Evolutionary conservation across 179 eudicot species (phyloP), one percentile per base, ranked within the genome.

Genomic region (Silene noctiflora): DNA sequence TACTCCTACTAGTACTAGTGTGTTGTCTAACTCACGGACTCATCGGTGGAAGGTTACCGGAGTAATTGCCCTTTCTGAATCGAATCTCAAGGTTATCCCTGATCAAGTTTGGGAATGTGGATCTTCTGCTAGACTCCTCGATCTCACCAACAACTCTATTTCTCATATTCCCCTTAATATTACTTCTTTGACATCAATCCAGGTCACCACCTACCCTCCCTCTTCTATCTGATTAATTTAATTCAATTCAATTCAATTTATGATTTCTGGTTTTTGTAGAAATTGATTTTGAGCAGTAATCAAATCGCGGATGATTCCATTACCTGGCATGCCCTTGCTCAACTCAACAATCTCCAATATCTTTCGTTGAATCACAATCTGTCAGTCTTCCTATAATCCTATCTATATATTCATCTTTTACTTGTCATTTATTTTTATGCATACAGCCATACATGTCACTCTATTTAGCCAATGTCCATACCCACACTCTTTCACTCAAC

Each of bases 1-100:
- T 59, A 48, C 2, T 6, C 21, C 21, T 42, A 78, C 58, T 29
- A 31, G 60, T 1, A n/a, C 55, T 13, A n/a, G 35, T 8, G 25
- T 84, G 16, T 77, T 84, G 72, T 80, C 42, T 3, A 89, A 86
- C 83, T 82, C 81, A 11, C 86, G 84, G 67, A 12, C 74, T 76
- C 85, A 87, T 11, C 86, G 94, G 20, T 96, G 99, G 99, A 91
- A 90, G 85, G 75, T 85, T 74, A 87, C 88, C 59, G 85, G 96
- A 14, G 90, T 90, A 11, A 72, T 95, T 69, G 92, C 89, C 29
- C 84, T 95, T 19, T 89, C 96, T 20, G 79, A 84, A 44, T 76
- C 75, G 69, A 66, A 84, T 67, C 83, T 95, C 76, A 85, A 82
- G 98, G 83, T 63, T 79, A 83, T 93, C 82, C 97, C 97, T 71